Evolutionary conservation across 768 basidiomycete species (phyloP).

Genomic region (Myochromella boudieri): DNA sequence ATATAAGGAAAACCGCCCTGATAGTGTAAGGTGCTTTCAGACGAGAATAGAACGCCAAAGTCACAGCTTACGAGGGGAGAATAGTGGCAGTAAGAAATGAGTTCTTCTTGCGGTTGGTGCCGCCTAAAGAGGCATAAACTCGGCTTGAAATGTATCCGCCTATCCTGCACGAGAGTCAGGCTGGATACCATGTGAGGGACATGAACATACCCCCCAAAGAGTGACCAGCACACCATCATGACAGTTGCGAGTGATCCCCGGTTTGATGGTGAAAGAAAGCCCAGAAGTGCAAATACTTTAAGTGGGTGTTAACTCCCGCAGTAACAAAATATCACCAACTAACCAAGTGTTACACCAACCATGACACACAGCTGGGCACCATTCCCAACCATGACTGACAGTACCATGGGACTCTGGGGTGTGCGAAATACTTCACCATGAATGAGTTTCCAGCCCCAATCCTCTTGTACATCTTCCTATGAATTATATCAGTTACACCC

Average conservation of each 20-base stretch:
- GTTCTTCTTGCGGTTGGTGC: slow-evolving; percentile 75
- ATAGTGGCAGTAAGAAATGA: slow-evolving; percentile 86
- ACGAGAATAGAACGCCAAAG: no score
- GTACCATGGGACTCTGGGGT: slow-evolving; percentile 71
- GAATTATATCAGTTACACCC: neutral
- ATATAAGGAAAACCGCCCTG: slow-evolving; percentile 78
- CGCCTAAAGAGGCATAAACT: slow-evolving; percentile 78
- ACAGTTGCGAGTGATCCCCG: slow-evolving; percentile 92
- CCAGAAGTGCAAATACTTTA: slow-evolving; percentile 85
- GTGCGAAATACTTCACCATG: slow-evolving; percentile 95
- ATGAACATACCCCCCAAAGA: slow-evolving; percentile 75
- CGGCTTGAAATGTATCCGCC: slow-evolving; percentile 89
- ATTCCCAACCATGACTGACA: slow-evolving; percentile 90
- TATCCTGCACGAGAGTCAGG: slow-evolving; percentile 45
- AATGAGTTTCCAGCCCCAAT: slow-evolving; percentile 98
- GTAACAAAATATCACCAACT: no score
- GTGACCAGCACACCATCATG: slow-evolving; percentile 92
- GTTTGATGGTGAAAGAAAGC: slow-evolving; percentile 94
- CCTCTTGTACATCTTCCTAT: slow-evolving; percentile 94
- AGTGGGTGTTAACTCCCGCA: no score
- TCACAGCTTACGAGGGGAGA: slow-evolving; percentile 78
- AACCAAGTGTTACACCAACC: slow-evolving; percentile 85
- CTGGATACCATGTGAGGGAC: neutral
- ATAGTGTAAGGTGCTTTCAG: slow-evolving; percentile 5
- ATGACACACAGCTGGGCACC: slow-evolving; percentile 85